Evolutionary conservation across 768 basidiomycete species (phyloP).

Genomic region (Macrolepiota albuminosa): DNA sequence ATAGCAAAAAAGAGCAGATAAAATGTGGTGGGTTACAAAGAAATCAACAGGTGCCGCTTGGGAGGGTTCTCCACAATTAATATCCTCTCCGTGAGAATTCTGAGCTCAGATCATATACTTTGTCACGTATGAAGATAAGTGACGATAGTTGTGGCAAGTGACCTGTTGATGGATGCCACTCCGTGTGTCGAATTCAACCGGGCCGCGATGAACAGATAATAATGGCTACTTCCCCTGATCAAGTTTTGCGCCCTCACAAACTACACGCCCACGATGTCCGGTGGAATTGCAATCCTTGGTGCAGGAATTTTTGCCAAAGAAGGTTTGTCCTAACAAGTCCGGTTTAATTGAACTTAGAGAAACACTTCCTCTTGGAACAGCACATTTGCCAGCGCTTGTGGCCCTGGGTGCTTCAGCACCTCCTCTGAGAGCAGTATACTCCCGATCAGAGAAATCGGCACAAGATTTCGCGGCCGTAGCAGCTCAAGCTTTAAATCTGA

Average conservation of each 20-base stretch:
- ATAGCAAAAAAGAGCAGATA: too few relatives aligned
- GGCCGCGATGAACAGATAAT: background rate
- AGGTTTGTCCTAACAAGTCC: conserved; percentile 37
- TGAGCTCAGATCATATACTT: too few relatives aligned
- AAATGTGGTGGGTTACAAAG: too few relatives aligned
- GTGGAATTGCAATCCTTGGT: conserved; percentile 72
- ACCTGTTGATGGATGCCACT: too few relatives aligned
- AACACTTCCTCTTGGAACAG: conserved; percentile 26
- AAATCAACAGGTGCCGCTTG: too few relatives aligned
- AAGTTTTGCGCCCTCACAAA: background rate
- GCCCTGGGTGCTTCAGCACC: conserved; percentile 42
- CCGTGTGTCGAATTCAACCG: background rate
- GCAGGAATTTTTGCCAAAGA: conserved; percentile 76
- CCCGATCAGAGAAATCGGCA: conserved; percentile 63
- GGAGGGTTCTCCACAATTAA: too few relatives aligned
- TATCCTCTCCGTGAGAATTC: too few relatives aligned
- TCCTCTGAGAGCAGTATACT: conserved; percentile 68
- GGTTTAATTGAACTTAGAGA: background rate
- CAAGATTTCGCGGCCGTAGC: conserved; percentile 48
- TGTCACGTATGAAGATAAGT: too few relatives aligned
- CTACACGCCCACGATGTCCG: conserved; percentile 31
- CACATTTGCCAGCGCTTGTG: conserved; percentile 76
- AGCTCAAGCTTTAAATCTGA: conserved; percentile 32
- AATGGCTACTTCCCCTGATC: background rate
- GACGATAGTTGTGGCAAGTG: too few relatives aligned